phyloP scores from a whole-genome alignment of 805 yeast species.

The Debaryomyces maramus region DNA sequence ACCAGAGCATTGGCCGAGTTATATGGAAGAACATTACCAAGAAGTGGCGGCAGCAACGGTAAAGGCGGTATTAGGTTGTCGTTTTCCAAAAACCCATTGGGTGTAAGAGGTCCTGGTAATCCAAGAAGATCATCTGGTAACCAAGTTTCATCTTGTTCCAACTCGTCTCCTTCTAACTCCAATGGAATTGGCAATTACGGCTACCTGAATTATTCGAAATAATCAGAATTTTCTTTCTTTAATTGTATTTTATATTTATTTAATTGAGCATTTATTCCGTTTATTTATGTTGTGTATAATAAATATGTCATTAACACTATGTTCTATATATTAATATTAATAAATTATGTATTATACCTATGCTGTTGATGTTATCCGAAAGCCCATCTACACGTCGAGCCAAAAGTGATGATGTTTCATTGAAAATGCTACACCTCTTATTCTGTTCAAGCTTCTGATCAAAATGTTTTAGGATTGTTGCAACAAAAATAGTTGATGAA shows the following conservation, averaged over 20 bases:
- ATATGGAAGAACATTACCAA: constrained; percentile 87
- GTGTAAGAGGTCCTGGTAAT: constrained; percentile 77
- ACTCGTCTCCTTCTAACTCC: constrained; percentile 11
- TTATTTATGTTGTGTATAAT: constrained; percentile 8
- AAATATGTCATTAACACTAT: constrained; percentile 4
- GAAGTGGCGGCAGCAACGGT: constrained; percentile 64
- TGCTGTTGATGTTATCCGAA: no score
- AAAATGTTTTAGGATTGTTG: no score
- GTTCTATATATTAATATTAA: not conserved
- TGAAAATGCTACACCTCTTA: no score
- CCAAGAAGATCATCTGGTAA: constrained; percentile 41
- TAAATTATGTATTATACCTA: not conserved
- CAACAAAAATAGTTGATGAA: no score
- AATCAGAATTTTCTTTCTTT: constrained; percentile 2
- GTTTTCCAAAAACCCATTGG: constrained; percentile 94
- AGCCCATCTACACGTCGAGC: no score
- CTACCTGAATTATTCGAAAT: constrained; percentile 25
- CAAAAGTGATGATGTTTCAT: no score
- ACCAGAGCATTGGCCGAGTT: constrained; percentile 91
- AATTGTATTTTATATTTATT: constrained; percentile 9
- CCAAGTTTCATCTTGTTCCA: constrained; percentile 19
- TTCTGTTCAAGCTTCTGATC: no score
- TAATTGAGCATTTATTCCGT: constrained; percentile 12
- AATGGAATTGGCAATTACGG: constrained; percentile 37
- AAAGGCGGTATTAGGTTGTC: constrained; percentile 95